Base-by-base conservation (phyloP, 305 asterid species). In the Solanum hybrid region DNA sequence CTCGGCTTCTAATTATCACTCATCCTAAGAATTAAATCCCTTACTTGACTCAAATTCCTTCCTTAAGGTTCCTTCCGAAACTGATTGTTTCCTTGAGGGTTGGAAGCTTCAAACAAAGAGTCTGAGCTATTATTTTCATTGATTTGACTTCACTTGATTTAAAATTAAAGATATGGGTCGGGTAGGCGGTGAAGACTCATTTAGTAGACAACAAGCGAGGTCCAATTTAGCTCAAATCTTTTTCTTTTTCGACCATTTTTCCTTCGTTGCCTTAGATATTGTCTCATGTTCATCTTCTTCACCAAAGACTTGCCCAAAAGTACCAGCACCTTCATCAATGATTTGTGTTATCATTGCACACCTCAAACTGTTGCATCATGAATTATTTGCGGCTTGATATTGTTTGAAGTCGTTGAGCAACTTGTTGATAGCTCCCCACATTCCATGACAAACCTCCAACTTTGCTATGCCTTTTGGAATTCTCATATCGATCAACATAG, bases 311-410 rank as follows among this genome's bases (percentile, higher is more conserved):
- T 26, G 81, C 33, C 34, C 89, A 68, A 90, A 22, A n/a, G 61
- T 39, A 72, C 38, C 83, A 1, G 32, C 32, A 68, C 90, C 89
- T 65, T 90, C 92, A 8, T 88, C 90, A 12, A 90, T 77, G 90
- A 90, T 79, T n/a, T 83, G 37, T 65, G 24, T 12, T 12, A 78
- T 20, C 27, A 77, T 32, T 15, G 39, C 81, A 77, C 29, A n/a
- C 14, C 31, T 68, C 14, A 9, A 33, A n/a, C 7, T 22, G 29
- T 4, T 61, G 26, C 72, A 20, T 20, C 24, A 41, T 61, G 26
- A 61, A 20, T 61, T 61, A 6, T 61, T 61, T 61, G 26, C 26
- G 26, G 72, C 11, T 61, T 3, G 72, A 61, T 61, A 61, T 61
- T 3, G 3, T 61, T 61, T 20, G 26, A 61, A 15, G 65, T 2